Evolutionary conservation across 805 yeast genomes (phyloP).

Genomic region (Saturnispora kantuleensis): DNA sequence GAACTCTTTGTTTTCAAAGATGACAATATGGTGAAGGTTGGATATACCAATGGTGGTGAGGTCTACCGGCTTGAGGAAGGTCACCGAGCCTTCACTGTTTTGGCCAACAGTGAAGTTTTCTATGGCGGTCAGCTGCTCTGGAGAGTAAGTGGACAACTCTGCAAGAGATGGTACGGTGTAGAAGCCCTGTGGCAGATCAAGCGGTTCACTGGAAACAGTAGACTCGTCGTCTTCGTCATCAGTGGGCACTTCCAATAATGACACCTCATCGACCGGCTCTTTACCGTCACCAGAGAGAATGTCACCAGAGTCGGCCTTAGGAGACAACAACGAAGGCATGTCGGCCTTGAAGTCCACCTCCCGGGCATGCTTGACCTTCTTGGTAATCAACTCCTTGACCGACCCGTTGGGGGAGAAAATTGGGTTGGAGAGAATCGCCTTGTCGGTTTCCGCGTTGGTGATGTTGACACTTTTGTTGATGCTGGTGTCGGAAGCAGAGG

Average conservation of each 20-base stretch:
- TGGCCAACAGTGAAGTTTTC: constrained; percentile 68
- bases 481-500: constrained; percentile 20
- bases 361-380: constrained; percentile 26
- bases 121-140: constrained; percentile 56
- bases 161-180: constrained; percentile 76
- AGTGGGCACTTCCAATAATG: constrained; percentile 1
- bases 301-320: not conserved
- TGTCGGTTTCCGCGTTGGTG: constrained; percentile 40
- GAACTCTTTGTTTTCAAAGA: constrained; percentile 50
- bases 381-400: constrained; percentile 45
- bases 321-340: constrained; percentile 4
- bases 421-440: constrained; percentile 59
- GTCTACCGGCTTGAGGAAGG: constrained; percentile 76
- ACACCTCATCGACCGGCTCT: constrained; percentile 4
- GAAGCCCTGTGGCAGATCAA: constrained; percentile 50
- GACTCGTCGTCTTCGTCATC: not conserved
- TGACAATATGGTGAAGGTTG: constrained; percentile 56
- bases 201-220: not conserved
- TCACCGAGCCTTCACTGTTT: constrained; percentile 63
- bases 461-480: constrained; percentile 9
- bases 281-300: not conserved
- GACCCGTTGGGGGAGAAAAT: constrained; percentile 57
- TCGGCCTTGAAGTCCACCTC: constrained; percentile 27
- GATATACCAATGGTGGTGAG: constrained; percentile 56
- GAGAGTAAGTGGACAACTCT: constrained; percentile 47